These are phyloP conservation scores for Zymoseptoria pseudotritici DNA, from an alignment of 2,329 filamentous ascomycete species.

Conservation along the genomic window DNA sequence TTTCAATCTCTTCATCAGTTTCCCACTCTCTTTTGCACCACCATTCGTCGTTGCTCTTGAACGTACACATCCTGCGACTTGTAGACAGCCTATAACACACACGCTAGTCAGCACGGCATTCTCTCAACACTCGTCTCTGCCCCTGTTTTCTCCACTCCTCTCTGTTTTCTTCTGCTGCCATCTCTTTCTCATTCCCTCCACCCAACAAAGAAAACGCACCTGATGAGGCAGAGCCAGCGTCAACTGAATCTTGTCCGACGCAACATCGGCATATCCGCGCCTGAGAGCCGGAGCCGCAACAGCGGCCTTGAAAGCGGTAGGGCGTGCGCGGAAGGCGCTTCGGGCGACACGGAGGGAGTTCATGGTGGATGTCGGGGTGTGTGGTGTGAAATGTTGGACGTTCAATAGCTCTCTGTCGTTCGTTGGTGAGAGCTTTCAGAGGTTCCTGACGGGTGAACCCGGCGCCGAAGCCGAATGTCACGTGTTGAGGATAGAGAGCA, in stretches of 20 bases:
- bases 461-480: background rate
- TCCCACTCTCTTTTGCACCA: constrained; percentile 7
- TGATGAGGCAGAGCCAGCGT: constrained; percentile 95
- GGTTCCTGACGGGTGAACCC: background rate
- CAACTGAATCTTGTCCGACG: constrained; percentile 73
- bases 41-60: constrained; percentile 9
- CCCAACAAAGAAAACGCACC: constrained; percentile 53
- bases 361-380: constrained; percentile 51
- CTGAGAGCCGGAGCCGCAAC: constrained; percentile 61
- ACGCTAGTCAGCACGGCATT: constrained; percentile 14
- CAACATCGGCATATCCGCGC: constrained; percentile 69
- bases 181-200: background rate
- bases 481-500: no score
- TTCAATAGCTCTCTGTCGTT: background rate
- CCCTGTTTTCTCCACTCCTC: background rate
- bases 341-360: constrained; percentile 91
- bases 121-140: background rate
- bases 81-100: constrained; percentile 53
- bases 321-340: constrained; percentile 75
- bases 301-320: constrained; percentile 61
- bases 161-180: background rate
- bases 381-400: constrained; percentile 4
- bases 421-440: background rate
- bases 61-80: constrained; percentile 65
- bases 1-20: constrained; percentile 20